Evolutionary conservation across 116 monocot genomes (phyloP), one percentile per base, ranked within the genome.

Genomic region (Trichopus zeylanicus): DNA sequence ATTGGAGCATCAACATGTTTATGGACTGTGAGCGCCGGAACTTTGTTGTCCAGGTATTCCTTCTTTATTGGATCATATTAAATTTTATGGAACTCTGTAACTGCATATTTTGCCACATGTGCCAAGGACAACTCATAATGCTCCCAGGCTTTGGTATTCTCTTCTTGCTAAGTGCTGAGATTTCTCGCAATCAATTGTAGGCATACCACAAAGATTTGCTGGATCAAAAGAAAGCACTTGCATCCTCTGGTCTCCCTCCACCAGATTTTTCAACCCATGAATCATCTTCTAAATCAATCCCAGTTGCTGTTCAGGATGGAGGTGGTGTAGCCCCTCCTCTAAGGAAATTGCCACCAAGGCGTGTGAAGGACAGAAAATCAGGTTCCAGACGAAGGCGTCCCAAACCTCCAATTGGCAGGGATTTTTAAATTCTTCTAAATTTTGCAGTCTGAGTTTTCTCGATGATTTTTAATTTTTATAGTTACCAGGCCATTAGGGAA

Each of bases 21-120:
- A 58, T 74, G 80, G 89, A 93, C 55, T 94, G 89, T 62, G 94
- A 94, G 73, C 72, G 89, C 20, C 89, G 89, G 20, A 86, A 89
- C 66, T 94, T 94, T 56, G 94, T 94, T 18, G 65, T 89, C 53
- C 94, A 94, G 94, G 89, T 89, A 81, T 31, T 6, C 1, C 13
- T 8, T 55, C 12, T 28, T 53, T 23, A n/a, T n/a, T n/a, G n/a
- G n/a, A n/a, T n/a, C 42, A 16, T 1, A 13, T 3, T 42, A n/a
- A 33, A 33, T 33, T 33, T 33, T 33, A 8, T 8, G 6, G 8
- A 33, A 8, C 13, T n/a, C n/a, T 42, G 12, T 16, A 42, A 42
- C 42, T 42, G 42, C 42, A 42, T 18, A n/a, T n/a, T n/a, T n/a
- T n/a, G n/a, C n/a, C n/a, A n/a, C n/a, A n/a, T n/a, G n/a, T n/a